Conservation (phyloP, 139 green algal species). For the Ettlia oleoabundans region DNA sequence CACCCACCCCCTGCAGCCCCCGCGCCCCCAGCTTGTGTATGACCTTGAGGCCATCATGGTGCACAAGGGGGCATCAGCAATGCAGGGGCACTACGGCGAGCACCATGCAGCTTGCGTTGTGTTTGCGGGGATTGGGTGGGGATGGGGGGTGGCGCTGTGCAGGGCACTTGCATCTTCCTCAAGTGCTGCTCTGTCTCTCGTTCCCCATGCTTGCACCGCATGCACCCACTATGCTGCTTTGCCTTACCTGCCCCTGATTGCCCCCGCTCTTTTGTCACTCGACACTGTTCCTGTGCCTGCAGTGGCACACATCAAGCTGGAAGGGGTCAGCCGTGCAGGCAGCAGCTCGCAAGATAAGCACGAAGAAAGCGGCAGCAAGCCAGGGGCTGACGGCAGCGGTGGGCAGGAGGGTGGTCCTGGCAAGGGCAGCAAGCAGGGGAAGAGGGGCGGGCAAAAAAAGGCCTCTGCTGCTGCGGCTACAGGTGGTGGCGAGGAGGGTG, state of each 20-base stretch:
- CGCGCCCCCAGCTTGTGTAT: conserved; percentile 48
- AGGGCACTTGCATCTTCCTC: too few species aligned
- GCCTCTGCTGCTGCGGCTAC: not conserved
- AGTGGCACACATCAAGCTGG: conserved; percentile 57
- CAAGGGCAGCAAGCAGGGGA: not conserved
- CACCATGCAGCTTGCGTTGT: not conserved
- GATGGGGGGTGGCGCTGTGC: not conserved
- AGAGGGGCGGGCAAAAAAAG: not conserved
- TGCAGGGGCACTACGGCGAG: conserved; percentile 85
- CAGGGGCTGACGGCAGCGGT: not conserved
- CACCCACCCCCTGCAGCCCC: not conserved
- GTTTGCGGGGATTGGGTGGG: not conserved
- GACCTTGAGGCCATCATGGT: conserved; percentile 85
- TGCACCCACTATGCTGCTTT: not conserved
- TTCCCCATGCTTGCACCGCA: not conserved
- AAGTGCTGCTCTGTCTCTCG: not conserved
- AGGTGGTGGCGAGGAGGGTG: not conserved
- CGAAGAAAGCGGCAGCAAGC: not conserved
- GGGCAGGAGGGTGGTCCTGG: not conserved
- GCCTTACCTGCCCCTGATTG: not conserved
- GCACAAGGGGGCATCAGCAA: conserved; percentile 82
- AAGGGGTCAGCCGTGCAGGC: not conserved
- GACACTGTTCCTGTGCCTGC: not conserved
- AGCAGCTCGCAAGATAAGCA: too few species aligned
- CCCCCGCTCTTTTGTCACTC: not conserved